Conservation (phyloP, 1,139 yeast species). For the Candida neerlandica region DNA sequence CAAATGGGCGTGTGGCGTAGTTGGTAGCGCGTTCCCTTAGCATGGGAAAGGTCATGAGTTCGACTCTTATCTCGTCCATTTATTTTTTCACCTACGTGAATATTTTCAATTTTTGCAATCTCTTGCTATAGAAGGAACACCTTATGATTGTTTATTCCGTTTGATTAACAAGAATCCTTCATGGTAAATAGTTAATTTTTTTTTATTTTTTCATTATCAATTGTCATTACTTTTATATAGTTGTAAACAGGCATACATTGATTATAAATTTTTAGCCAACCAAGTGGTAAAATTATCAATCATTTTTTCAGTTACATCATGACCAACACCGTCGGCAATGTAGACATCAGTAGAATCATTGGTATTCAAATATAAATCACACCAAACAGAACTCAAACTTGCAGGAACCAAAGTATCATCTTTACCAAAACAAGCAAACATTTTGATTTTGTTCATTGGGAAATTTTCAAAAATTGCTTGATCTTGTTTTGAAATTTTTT, state of each 20-base stretch:
- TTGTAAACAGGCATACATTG: background rate
- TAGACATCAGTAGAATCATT: conserved; percentile 29
- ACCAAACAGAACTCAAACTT: conserved; percentile 36
- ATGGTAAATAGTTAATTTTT: background rate
- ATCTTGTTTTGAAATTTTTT: conserved; percentile 33
- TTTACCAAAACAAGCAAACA: conserved; percentile 43
- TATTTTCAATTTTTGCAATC: background rate
- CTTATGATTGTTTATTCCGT: background rate
- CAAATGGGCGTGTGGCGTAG: conserved; percentile 75
- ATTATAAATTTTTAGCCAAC: conserved; percentile 25
- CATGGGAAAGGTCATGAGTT: conserved; percentile 69
- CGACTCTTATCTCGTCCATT: conserved; percentile 47
- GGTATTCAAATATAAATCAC: conserved; percentile 31
- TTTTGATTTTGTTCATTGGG: conserved; percentile 32
- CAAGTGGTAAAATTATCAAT: conserved; percentile 35
- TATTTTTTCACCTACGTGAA: too few relatives aligned
- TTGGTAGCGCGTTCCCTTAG: conserved; percentile 73
- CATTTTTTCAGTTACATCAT: conserved; percentile 41
- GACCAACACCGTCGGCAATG: conserved; percentile 37
- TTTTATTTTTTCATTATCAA: too few relatives aligned
- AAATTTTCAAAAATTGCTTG: conserved; percentile 36
- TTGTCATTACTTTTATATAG: background rate
- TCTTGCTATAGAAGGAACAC: too few relatives aligned
- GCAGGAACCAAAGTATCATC: conserved; percentile 43
- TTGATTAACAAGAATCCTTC: background rate